phyloP scores from a whole-genome alignment of 2,329 filamentous ascomycete genomes.

The Fragosphaeria purpurea region DNA sequence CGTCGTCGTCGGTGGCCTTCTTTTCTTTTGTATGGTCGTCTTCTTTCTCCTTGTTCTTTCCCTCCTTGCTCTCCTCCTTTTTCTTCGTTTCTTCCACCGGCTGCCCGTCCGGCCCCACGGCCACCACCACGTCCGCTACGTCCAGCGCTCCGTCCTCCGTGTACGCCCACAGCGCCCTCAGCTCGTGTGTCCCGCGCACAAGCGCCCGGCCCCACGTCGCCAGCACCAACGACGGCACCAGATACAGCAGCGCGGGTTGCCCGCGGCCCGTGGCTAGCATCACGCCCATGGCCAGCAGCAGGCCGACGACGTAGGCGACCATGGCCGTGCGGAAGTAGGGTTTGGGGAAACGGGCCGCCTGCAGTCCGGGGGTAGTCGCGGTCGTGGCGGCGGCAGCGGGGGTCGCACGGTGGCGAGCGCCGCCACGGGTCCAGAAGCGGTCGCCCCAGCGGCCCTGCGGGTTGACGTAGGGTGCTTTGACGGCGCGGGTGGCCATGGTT shows the following conservation, averaged over 20 bases:
- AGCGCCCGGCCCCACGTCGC: slow-evolving; percentile 67
- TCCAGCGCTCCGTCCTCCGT: slow-evolving; percentile 60
- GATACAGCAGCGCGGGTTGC: slow-evolving; percentile 83
- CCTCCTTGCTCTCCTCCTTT: slow-evolving; percentile 18
- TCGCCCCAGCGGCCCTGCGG: slow-evolving; percentile 74
- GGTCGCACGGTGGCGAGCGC: slow-evolving; percentile 11
- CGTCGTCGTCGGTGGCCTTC: background rate
- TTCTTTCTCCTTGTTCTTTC: slow-evolving; percentile 17
- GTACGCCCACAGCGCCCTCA: slow-evolving; percentile 69
- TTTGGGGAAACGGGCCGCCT: slow-evolving; percentile 57
- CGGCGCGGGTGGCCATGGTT: slow-evolving; percentile 28
- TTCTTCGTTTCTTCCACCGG: slow-evolving; percentile 28
- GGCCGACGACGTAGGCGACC: slow-evolving; percentile 65
- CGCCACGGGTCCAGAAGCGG: slow-evolving; percentile 56
- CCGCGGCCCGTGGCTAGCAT: slow-evolving; percentile 71
- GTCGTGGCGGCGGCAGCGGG: slow-evolving; percentile 6
- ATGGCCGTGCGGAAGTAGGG: slow-evolving; percentile 75
- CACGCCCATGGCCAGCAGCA: slow-evolving; percentile 65
- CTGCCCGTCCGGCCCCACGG: slow-evolving; percentile 40
- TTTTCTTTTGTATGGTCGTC: slow-evolving; percentile 8
- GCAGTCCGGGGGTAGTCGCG: slow-evolving; percentile 23
- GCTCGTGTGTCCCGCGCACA: slow-evolving; percentile 50
- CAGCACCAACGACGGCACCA: slow-evolving; percentile 75
- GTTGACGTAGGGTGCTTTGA: slow-evolving; percentile 44
- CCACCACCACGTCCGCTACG: slow-evolving; percentile 43